Conservation (phyloP, 768 basidiomycete species). For the Phylloporus scabripes region DNA sequence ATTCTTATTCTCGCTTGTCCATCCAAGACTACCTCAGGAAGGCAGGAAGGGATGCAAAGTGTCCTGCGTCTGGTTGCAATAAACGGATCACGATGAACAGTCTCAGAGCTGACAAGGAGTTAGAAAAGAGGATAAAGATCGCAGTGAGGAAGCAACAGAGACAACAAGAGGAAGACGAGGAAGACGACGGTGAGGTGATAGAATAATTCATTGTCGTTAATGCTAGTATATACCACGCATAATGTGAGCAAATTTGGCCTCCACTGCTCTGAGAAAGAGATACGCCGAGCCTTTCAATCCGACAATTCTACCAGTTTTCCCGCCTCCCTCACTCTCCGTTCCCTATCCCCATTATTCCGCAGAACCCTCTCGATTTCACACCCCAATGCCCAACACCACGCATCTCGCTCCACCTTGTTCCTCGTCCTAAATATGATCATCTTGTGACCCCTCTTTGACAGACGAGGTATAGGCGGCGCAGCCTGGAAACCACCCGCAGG, state of each 20-base stretch:
- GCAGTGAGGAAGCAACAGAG: constrained; percentile 47
- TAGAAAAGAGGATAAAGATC: constrained; percentile 60
- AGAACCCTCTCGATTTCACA: constrained; percentile 82
- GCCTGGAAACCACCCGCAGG: constrained; percentile 14
- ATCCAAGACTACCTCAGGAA: constrained; percentile 58
- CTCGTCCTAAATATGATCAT: constrained; percentile 64
- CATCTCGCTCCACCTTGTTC: constrained; percentile 83
- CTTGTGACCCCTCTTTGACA: constrained; percentile 53
- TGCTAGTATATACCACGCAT: constrained; percentile 4
- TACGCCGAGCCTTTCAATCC: constrained; percentile 5
- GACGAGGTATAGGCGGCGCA: constrained; percentile 37
- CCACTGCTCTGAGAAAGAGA: neutral
- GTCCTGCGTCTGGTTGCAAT: constrained; percentile 72
- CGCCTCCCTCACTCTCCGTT: constrained; percentile 56
- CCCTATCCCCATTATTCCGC: constrained; percentile 55
- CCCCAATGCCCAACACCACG: constrained; percentile 94
- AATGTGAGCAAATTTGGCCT: constrained; percentile 7
- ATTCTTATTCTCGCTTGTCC: constrained; percentile 74
- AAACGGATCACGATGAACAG: constrained; percentile 47
- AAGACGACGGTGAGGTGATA: constrained; percentile 45
- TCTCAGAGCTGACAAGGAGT: constrained; percentile 49
- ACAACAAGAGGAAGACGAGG: constrained; percentile 33
- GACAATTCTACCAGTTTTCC: constrained; percentile 47
- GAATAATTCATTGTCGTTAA: constrained; percentile 33
- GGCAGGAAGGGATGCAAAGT: constrained; percentile 35